Evolutionary conservation across 2,329 filamentous ascomycete species (phyloP).

Genomic region (Fusarium compactum): DNA sequence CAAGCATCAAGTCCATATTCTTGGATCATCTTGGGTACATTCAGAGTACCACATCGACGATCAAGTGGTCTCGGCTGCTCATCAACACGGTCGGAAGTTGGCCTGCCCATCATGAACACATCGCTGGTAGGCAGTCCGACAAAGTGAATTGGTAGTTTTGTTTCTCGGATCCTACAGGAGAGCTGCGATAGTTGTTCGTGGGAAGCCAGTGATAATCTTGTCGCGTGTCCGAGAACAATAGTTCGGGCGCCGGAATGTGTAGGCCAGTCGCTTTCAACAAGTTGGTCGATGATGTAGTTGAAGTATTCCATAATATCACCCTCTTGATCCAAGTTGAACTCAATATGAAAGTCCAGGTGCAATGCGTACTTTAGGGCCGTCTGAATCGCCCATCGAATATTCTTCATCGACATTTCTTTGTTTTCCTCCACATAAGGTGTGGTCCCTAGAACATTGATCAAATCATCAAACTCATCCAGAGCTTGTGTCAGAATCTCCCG

Average conservation of each 20-base stretch:
- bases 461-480: too few relatives aligned
- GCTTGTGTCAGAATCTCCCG: neutral
- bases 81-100: fast-evolving
- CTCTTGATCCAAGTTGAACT: neutral
- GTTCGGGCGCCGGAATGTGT: neutral
- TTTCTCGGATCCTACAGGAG: neutral
- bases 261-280: neutral
- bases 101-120: constrained; percentile 21
- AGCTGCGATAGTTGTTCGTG: neutral
- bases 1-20: constrained; percentile 9
- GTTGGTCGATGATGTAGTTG: neutral
- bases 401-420: neutral
- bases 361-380: neutral
- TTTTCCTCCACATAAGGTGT: constrained; percentile 11
- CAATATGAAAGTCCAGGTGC: constrained; percentile 15
- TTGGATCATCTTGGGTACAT: constrained; percentile 10
- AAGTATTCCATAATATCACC: neutral
- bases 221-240: constrained; percentile 18
- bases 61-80: neutral
- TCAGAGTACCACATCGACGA: constrained; percentile 13
- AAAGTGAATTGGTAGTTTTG: neutral
- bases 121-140: constrained; percentile 17
- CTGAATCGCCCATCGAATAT: constrained; percentile 14
- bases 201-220: neutral
- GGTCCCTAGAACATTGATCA: neutral